Percentiles rank a stretch among this genome's conserved stretches.
phyloP scores from a whole-genome alignment of 169 alveolate genomes.

The Plasmodium fragile region DNA sequence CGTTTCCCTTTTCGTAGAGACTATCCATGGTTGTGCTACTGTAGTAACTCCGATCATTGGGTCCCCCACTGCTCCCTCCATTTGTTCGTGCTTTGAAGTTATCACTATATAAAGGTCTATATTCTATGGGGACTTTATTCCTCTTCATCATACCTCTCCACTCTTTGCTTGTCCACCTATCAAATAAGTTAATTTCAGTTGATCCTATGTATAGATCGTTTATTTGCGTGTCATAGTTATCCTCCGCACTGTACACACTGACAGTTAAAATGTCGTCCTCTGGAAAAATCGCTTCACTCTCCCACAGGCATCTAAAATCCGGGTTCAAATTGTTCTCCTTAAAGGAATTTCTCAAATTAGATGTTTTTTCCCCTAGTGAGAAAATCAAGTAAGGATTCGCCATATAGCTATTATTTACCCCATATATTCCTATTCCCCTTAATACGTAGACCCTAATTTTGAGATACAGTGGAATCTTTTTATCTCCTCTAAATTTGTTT shows the following conservation, averaged over 20 bases:
- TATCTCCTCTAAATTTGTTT: constrained; percentile 82
- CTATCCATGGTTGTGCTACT: constrained; percentile 48
- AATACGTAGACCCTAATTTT: constrained; percentile 87
- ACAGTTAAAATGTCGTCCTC: constrained; percentile 86
- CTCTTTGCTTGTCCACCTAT: constrained; percentile 91
- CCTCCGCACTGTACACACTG: constrained; percentile 81
- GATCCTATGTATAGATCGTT: constrained; percentile 89
- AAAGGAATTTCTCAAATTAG: constrained; percentile 77
- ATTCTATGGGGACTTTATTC: constrained; percentile 90
- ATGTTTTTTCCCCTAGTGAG: constrained; percentile 82
- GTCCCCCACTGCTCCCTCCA: background rate
- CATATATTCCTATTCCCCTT: constrained; percentile 80
- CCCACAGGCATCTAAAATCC: constrained; percentile 84
- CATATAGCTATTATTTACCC: constrained; percentile 52
- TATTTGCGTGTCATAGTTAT: constrained; percentile 78
- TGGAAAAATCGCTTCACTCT: constrained; percentile 87
- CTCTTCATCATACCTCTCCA: constrained; percentile 92
- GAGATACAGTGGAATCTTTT: constrained; percentile 84
- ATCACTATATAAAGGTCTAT: constrained; percentile 85
- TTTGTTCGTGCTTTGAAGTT: constrained; percentile 3
- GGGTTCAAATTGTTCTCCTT: constrained; percentile 81
- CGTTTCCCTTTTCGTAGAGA: constrained; percentile 52
- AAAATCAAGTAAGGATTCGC: constrained; percentile 84
- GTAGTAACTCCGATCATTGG: constrained; percentile 49
- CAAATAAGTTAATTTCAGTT: constrained; percentile 91